Conservation (phyloP, 164 flowering plant species). For the Magnolia officinalis region DNA sequence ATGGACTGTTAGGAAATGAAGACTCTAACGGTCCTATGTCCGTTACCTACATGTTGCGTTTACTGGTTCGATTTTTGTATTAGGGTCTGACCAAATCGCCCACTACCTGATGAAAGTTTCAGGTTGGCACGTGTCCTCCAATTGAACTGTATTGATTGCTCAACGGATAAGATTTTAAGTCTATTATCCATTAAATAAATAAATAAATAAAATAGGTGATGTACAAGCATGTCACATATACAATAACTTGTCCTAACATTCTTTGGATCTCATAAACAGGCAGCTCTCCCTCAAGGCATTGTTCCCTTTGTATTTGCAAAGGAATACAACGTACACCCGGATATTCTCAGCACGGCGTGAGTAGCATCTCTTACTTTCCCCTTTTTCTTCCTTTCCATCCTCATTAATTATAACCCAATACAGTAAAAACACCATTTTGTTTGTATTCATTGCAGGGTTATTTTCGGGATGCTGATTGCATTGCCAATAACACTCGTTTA, state of each 20-base stretch:
- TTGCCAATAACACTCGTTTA: conserved; percentile 14
- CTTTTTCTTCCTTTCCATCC: background rate
- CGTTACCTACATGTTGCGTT: no score
- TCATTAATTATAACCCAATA: background rate
- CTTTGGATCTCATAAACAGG: conserved; percentile 10
- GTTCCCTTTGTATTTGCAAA: conserved; percentile 19
- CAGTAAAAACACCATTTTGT: no score
- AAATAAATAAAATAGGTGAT: background rate
- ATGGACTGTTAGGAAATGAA: no score
- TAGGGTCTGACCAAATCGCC: no score
- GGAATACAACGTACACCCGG: conserved; percentile 17
- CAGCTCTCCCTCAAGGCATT: conserved; percentile 23
- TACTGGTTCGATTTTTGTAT: no score
- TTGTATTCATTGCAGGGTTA: conserved; percentile 8
- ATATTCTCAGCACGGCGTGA: conserved; percentile 15
- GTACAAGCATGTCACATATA: background rate
- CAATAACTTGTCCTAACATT: background rate
- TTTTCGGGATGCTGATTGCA: conserved; percentile 18
- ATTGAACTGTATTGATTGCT: background rate
- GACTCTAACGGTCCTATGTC: no score
- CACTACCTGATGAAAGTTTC: no score
- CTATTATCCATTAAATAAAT: background rate
- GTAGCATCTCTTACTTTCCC: background rate
- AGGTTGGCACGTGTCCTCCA: no score
- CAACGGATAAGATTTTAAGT: background rate